Conservation (phyloP, 768 basidiomycete species). For the Lepiota brunneoincarnata region DNA sequence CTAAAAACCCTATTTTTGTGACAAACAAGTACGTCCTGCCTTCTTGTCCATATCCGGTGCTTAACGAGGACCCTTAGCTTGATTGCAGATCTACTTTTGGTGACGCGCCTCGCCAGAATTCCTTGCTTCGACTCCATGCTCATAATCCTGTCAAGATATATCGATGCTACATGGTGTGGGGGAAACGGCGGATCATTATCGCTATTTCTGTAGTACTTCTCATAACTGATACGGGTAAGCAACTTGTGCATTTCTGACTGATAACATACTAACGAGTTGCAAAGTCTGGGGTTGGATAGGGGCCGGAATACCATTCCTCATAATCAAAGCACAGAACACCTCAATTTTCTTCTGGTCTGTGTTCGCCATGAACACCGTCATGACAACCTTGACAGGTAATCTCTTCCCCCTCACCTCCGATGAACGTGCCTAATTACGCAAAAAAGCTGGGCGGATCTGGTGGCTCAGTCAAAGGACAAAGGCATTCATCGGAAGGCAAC, state of each 20-base stretch:
- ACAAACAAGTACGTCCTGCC: slow-evolving; percentile 9
- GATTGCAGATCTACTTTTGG: slow-evolving; percentile 13
- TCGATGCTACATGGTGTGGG: slow-evolving; percentile 15
- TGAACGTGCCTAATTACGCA: no score
- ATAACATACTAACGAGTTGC: not conserved
- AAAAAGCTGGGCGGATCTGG: no score
- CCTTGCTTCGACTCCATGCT: not conserved
- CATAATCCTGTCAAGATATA: slow-evolving; percentile 9
- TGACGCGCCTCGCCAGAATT: not conserved
- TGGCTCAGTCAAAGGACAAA: no score
- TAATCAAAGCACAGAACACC: not conserved
- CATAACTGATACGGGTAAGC: slow-evolving; percentile 11
- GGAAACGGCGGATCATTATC: slow-evolving; percentile 11
- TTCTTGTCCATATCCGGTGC: not conserved
- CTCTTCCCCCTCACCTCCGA: not conserved
- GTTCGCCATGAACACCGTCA: slow-evolving; percentile 12
- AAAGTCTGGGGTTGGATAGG: slow-evolving; percentile 14
- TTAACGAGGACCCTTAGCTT: not conserved
- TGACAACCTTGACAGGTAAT: slow-evolving; percentile 10
- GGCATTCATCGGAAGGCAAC: no score
- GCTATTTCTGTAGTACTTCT: slow-evolving; percentile 10
- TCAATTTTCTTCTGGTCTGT: slow-evolving; percentile 12
- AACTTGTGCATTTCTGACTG: not conserved
- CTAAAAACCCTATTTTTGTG: slow-evolving; percentile 10
- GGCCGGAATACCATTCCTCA: not conserved